A percentile compares a stretch with the other conserved stretches of the same genome.
Conservation (phyloP, 2,329 filamentous ascomycete genomes). For the Paecilomyces sp. region DNA sequence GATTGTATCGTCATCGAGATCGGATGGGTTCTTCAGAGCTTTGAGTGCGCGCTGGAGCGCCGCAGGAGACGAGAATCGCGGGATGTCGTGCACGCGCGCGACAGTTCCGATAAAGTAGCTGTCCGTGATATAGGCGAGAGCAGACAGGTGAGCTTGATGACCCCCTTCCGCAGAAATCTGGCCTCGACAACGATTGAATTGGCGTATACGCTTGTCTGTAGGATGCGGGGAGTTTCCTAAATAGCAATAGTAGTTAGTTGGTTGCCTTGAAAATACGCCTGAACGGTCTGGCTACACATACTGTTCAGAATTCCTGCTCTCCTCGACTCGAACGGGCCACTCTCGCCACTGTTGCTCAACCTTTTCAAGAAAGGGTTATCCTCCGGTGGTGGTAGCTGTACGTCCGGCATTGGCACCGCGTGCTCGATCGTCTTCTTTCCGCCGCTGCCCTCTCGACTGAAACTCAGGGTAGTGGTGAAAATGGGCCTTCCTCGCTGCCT, state of each 20-base stretch:
- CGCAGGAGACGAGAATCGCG: conserved; percentile 57
- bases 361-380: conserved; percentile 17
- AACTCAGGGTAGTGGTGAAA: conserved; percentile 92
- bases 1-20: conserved; percentile 35
- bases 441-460: conserved; percentile 56
- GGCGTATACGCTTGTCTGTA: conserved; percentile 60
- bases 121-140: conserved; percentile 89
- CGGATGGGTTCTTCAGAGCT: conserved; percentile 35
- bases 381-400: conserved; percentile 38
- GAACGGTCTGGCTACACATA: conserved; percentile 17
- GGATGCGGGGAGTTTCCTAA: conserved; percentile 43
- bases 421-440: conserved; percentile 57
- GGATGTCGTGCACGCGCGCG: conserved; percentile 70
- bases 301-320: conserved; percentile 51
- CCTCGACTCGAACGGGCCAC: conserved; percentile 53
- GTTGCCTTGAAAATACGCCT: neutral
- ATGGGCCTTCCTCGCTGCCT: conserved; percentile 81
- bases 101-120: conserved; percentile 91
- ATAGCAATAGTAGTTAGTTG: neutral
- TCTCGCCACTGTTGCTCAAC: conserved; percentile 18
- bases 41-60: conserved; percentile 33
- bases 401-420: conserved; percentile 52
- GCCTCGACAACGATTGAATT: conserved; percentile 48
- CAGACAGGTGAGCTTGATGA: conserved; percentile 72
- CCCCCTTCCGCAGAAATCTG: conserved; percentile 67